Evolutionary conservation across 202 grass and related monocot genomes (phyloP), one percentile per base, ranked within the genome.

Genomic region (Carex sylvatica): DNA sequence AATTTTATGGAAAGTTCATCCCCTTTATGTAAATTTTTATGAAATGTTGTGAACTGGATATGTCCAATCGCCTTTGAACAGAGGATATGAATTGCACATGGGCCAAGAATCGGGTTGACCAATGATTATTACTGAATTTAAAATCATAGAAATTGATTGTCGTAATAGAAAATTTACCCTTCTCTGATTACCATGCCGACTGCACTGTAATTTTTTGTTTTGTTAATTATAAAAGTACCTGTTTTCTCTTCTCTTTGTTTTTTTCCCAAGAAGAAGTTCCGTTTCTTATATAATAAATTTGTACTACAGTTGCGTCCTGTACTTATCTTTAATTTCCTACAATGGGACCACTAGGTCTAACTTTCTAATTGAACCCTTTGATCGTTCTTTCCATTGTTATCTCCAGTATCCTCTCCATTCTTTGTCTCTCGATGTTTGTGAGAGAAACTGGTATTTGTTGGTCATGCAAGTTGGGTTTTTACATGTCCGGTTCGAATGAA

Each of bases 121-220:
- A 12, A 12, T 12, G 10, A 49, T 49, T 59, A 19, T 58, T 7
- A 6, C 1, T 58, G 54, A 58, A n/a, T 58, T 16, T 19, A 46
- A 46, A 46, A 46, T 46, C 44, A 46, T 46, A 46, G 44, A 74
- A 74, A 73, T 30, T 30, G n/a, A n/a, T n/a, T n/a, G n/a, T n/a
- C n/a, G n/a, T n/a, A n/a, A n/a, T n/a, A n/a, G n/a, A n/a, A 74
- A 74, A 73, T 30, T 30, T 24, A 52, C 14, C 47, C 12, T 31
- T 54, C 23, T 74, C 73, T 76, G 51, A 76, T 76, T 76, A 35
- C 73, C 51, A 58, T 76, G 73, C 26, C 51, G 19, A 52, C 24
- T 35, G 14, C 24, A 76, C 24, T 56, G 6, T 56, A 16, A 56
- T 19, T 24, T 4, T 76, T 56, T 76, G 14, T 56, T 76, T 18